Conservation (phyloP, 2,329 filamentous ascomycete species). For the Stemphylium vesicarium region DNA sequence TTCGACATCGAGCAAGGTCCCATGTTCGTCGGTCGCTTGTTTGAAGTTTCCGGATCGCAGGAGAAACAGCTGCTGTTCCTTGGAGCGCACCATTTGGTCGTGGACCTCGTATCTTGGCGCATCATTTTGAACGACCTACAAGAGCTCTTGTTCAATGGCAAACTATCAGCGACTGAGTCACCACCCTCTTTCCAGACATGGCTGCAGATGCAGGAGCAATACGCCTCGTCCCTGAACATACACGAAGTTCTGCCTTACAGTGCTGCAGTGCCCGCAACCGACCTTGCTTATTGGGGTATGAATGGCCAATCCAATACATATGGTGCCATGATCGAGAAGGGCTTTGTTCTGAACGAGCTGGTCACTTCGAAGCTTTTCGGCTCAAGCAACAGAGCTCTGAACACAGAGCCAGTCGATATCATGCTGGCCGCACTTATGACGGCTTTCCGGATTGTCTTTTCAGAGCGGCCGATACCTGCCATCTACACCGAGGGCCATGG, state of each 20-base stretch:
- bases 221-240: background rate
- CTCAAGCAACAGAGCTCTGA: too few species aligned
- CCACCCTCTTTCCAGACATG: background rate
- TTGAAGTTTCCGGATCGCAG: constrained; percentile 21
- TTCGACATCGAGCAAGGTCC: constrained; percentile 21
- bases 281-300: too few species aligned
- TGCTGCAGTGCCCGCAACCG: too few species aligned
- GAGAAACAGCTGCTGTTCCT: constrained; percentile 27
- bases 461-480: too few species aligned
- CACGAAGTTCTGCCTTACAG: background rate
- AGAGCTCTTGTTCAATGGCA: constrained; percentile 14
- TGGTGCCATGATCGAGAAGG: too few species aligned
- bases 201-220: background rate
- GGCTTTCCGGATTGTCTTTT: too few species aligned
- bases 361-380: too few species aligned
- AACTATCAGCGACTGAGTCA: background rate
- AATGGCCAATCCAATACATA: too few species aligned
- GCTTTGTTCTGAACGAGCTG: too few species aligned
- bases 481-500: too few species aligned
- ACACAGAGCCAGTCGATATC: too few species aligned
- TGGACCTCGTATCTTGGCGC: constrained; percentile 56
- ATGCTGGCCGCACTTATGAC: too few species aligned
- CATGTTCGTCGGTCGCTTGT: constrained; percentile 22
- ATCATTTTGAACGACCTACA: constrained; percentile 52
- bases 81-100: constrained; percentile 40